Base-by-base conservation (phyloP, 768 basidiomycete genomes). In the Pleurotus tuber-regium region DNA sequence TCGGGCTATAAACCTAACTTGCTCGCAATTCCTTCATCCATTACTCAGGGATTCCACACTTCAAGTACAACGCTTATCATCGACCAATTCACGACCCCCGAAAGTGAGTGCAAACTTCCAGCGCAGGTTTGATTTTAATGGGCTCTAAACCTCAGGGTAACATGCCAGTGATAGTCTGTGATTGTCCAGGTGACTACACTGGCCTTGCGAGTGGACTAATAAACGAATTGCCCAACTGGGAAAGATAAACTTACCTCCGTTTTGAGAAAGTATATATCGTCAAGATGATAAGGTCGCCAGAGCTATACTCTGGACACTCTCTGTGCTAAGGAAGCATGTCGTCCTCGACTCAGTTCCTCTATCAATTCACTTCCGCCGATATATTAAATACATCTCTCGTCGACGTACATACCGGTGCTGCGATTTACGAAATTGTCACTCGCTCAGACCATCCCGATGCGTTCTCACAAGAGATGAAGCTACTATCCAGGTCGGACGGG, bases 331-430 rank as follows among this genome's bases (percentile, higher is more conserved):
- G n/a, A n/a, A n/a, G n/a, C n/a, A 26, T 29, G 24, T 30, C 28
- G 5, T 28, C 25, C 44, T 25, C 31, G n/a, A 26, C 44, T 42
- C 24, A 43, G 61, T 63, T 82, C 82, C 63, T 84, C 26, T 72
- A 83, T 63, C 82, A 75, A 71, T 83, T 83, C 62, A 77, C 80
- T 35, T 70, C 77, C 26, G 62, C 75, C 12, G 81, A 84, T 55
- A 78, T 84, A 63, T 74, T 84, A 33, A 78, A 84, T 59, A 76
- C 77, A 1, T 55, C 70, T 12, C 79, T 84, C 36, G 61, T 81
- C 55, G 74, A 80, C 57, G 75, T 80, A 2, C 67, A 73, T n/a
- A 77, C 81, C 10, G 75, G 80, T 30, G 60, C 70, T 39, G 63
- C 70, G 9, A 73, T 71, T 18, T 84, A 76, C 54, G 70, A 74